A percentile compares a stretch with the other conserved stretches of the same genome.
phyloP scores from a whole-genome alignment of 495 filamentous ascomycete species.

The Usnea hakonensis region DNA sequence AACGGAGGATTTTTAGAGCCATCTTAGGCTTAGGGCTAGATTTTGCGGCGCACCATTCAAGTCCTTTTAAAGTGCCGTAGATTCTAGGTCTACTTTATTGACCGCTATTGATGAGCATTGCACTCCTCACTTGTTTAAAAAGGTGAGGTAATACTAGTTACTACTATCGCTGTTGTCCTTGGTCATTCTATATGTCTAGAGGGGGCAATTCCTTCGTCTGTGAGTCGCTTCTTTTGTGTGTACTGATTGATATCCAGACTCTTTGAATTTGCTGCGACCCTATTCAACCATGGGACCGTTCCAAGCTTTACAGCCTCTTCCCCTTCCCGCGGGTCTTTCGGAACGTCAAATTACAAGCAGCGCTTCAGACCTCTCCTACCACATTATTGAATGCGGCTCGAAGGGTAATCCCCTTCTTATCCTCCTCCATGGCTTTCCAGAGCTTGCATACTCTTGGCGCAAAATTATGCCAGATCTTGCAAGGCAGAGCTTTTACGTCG shows the following conservation, averaged over 20 bases:
- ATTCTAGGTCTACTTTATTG: no score
- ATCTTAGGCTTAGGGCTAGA: constrained; percentile 1
- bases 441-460: constrained; percentile 64
- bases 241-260: neutral
- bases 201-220: no score
- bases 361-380: constrained; percentile 46
- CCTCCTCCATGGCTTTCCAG: constrained; percentile 59
- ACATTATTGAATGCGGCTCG: constrained; percentile 50
- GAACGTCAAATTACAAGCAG: constrained; percentile 44
- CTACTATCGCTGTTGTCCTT: no score
- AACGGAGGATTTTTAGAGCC: neutral
- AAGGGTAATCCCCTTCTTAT: constrained; percentile 49
- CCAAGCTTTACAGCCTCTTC: constrained; percentile 33
- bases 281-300: neutral
- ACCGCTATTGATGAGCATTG: no score
- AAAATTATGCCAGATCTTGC: constrained; percentile 52
- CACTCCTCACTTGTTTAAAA: no score
- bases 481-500: constrained; percentile 50
- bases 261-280: neutral
- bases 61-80: neutral
- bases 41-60: neutral
- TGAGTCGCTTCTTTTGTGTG: neutral
- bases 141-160: no score
- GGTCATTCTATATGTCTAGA: no score
- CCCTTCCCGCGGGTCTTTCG: constrained; percentile 44